Base-by-base conservation (phyloP, 2,329 filamentous ascomycete species). In the Fusarium duplospermum region DNA sequence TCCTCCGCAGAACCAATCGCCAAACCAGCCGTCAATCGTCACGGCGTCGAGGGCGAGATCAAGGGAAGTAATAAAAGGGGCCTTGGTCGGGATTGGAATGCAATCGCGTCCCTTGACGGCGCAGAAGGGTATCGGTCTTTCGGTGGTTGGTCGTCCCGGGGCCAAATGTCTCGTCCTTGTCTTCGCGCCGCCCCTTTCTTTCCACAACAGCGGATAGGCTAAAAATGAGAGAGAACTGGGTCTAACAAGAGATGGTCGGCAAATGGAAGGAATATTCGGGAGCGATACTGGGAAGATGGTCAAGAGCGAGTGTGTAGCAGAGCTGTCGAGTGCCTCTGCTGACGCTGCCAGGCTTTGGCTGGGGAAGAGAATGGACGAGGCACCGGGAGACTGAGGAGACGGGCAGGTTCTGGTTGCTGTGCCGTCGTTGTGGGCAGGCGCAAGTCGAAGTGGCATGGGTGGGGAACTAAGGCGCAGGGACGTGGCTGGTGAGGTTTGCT, bases 361-460 rank as follows among this genome's bases (percentile, higher is more conserved):
- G 63, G 63, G 62, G 57, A 27, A 50, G 45, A 59, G 61, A 31
- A 61, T 54, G 40, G 59, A 62, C 42, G 59, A 62, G 59, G 31
- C 66, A 29, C 47, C 13, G 54, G 67, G 40, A 42, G 71, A 58
- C 62, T 63, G 62, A 69, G 64, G 69, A 74, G 73, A 70, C 63
- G 69, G 70, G 61, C 45, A 67, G 70, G 67, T 66, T 73, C 74
- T 76, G 65, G 75, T 77, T 77, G 75, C 75, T 69, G 75, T 73
- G 75, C 73, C 67, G 64, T 76, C 58, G 75, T 70, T 61, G 58
- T 73, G 74, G 69, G 75, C 70, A 65, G 54, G 38, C 50, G 31
- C 56, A 52, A 69, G 50, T 42, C 20, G 56, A 38, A 56, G 67
- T 70, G 60, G 67, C 63, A 56, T 59, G 50, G 27, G 59, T 65